Evolutionary conservation across 371 early-diverging fungal species (phyloP), one percentile per base, ranked within the genome.

Genomic region (Circinella umbellata): DNA sequence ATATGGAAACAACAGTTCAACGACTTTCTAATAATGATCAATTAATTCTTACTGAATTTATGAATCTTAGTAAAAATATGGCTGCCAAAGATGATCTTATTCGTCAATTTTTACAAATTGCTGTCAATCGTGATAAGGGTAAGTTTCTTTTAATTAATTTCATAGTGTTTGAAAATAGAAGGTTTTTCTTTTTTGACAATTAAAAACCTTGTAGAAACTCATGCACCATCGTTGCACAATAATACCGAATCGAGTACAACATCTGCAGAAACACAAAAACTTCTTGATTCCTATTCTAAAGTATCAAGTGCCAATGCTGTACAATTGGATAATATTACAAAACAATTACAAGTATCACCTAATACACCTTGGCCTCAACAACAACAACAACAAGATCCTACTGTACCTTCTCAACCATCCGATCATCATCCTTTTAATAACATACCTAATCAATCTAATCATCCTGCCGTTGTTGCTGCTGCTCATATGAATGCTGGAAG

Each of bases 11-110:
- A 5, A 73, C 80, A 18, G 70, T 90, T 27, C 67, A 73, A 35
- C 69, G 75, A 55, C 73, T 91, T 38, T 76, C 76, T 47, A 81
- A 83, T 20, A 88, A 80, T 51, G 90, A 92, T 72, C 73, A 81
- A 53, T 74, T 76, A 1, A 81, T 93, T 35, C 68, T 88, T 4
- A 81, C 81, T 42, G 91, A 93, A 69, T 73, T 93, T 15, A 70
- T 75, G 66, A 79, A 74, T 4, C 78, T 89, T 10, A 85, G 83
- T 67, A 88, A 87, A 69, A 87, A 70, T 67, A 82, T 92, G 82
- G 76, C 73, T 46, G 84, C 84, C 27, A 92, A 92, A 72, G 91
- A 92, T 80, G 73, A 79, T 55, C 68, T 92, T 11, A 81, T 91
- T 63, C 85, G 88, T n/a, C 79, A 86, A 48, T 79, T 92, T 63